Base-by-base conservation (phyloP, 2,329 filamentous ascomycete species). In the Aspergillus sp. region DNA sequence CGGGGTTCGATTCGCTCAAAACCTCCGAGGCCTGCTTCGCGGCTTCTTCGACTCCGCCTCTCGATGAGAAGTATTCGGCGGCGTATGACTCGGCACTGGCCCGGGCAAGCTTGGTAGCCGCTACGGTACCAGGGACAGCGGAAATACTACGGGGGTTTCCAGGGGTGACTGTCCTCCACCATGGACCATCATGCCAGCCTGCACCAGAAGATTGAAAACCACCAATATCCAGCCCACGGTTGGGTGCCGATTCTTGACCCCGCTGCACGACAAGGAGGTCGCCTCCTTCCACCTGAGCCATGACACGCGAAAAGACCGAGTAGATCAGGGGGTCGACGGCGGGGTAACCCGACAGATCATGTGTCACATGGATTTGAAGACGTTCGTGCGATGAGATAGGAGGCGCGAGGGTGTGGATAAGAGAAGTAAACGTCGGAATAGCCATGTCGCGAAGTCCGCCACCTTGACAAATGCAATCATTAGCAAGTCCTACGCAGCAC, bases 261-360 rank as follows among this genome's bases (percentile, higher is more conserved):
- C 90, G 87, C 70, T 98, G 93, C 48, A 97, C 83, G 43, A 98
- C 93, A 42, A 97, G 78, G 12, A 98, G 77, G 59, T 97, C 93
- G 43, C 93, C 93, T 52, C 93, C 93, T 70, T 98, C 93, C 37
- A 98, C 93, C 71, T 98, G 93, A n/a, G 90, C 81, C 93, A 98
- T 98, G 59, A 98, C 90, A 42, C 90, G 85, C 43, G 86, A 86
- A 72, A 98, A 98, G 51, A 93, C 90, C 45, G 80, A 79, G 69
- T 97, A 89, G 57, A 97, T 88, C 43, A 96, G 79, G 12, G 91
- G 90, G 64, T 97, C 91, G 56, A 98, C 82, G 12, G 89, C 91
- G 3, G 93, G 93, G 65, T 98, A 98, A 55, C 89, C 89, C 54
- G 90, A 83, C 35, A 98, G 81, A 66, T 97, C 93, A 73, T 98